phyloP scores from a whole-genome alignment of 2,329 filamentous ascomycete genomes.

The Helicocarpus griseus region DNA sequence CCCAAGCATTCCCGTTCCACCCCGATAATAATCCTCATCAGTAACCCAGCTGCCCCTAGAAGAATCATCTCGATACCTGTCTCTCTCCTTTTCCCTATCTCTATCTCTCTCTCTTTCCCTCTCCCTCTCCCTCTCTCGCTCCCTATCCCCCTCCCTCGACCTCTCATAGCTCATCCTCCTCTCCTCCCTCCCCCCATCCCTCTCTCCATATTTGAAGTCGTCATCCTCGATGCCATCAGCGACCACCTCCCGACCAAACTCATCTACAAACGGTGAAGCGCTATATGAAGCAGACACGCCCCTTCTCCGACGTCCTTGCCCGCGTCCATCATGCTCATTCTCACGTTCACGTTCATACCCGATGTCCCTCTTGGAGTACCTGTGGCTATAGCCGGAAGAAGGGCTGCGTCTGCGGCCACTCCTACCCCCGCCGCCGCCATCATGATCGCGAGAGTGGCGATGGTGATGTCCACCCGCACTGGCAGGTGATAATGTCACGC shows the following conservation, averaged over 20 bases:
- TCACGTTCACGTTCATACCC: not conserved
- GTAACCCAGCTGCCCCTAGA: slow-evolving; percentile 20
- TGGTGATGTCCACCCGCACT: not conserved
- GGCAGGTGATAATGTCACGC: not conserved
- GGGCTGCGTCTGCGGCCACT: not conserved
- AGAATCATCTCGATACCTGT: slow-evolving; percentile 16
- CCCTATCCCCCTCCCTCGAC: not conserved
- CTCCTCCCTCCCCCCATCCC: not conserved
- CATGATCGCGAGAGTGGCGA: not conserved
- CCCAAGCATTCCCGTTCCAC: slow-evolving; percentile 16
- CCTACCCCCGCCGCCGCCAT: no score
- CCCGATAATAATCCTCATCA: slow-evolving; percentile 33
- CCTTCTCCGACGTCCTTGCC: not conserved
- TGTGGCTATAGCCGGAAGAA: not conserved
- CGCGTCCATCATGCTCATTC: not conserved
- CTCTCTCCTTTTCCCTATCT: slow-evolving; percentile 12
- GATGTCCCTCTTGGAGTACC: not conserved
- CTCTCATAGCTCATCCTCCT: not conserved
- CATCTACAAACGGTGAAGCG: not conserved
- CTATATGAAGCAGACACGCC: no score
- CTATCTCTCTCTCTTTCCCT: not conserved
- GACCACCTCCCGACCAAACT: not conserved
- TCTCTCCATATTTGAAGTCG: not conserved
- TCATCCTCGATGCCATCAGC: not conserved
- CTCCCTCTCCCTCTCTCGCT: not conserved